These are phyloP conservation scores for Auricularia auricula-judae DNA, from an alignment of 768 basidiomycete genomes.

Conservation along the genomic window DNA sequence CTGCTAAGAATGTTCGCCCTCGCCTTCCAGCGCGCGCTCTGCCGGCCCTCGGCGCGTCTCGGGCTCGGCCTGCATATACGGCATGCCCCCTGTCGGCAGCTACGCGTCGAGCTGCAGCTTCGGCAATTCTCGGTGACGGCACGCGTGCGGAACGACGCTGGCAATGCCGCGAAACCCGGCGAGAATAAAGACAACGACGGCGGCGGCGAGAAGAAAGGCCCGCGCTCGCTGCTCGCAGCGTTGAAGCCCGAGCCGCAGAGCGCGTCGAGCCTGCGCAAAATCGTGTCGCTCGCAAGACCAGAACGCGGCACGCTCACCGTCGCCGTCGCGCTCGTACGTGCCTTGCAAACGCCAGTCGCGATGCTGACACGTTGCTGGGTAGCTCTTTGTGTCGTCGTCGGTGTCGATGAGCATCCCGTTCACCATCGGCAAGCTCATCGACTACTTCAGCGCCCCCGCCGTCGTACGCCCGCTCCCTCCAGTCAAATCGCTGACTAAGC, in stretches of 20 bases:
- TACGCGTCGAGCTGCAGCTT: too few species aligned
- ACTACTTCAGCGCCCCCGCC: slow-evolving; percentile 69
- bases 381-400: slow-evolving; percentile 77
- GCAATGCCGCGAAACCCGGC: too few species aligned
- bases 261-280: slow-evolving; percentile 60
- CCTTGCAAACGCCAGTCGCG: background rate
- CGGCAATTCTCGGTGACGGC: too few species aligned
- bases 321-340: slow-evolving; percentile 50
- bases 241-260: slow-evolving; percentile 25
- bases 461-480: slow-evolving; percentile 39
- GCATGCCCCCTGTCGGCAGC: too few species aligned
- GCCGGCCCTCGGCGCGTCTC: too few species aligned
- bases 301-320: slow-evolving; percentile 67
- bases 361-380: slow-evolving; percentile 1
- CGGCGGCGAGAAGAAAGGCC: too few species aligned
- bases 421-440: slow-evolving; percentile 88
- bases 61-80: too few species aligned
- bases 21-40: too few species aligned
- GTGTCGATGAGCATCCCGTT: slow-evolving; percentile 91
- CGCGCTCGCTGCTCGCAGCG: background rate
- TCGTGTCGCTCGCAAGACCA: slow-evolving; percentile 67
- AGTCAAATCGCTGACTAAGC: background rate
- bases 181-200: too few species aligned
- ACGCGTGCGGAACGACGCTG: too few species aligned
- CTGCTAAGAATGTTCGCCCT: too few species aligned